Evolutionary conservation across 257 asterid species (phyloP).

Genomic region (Mentha longifolia): DNA sequence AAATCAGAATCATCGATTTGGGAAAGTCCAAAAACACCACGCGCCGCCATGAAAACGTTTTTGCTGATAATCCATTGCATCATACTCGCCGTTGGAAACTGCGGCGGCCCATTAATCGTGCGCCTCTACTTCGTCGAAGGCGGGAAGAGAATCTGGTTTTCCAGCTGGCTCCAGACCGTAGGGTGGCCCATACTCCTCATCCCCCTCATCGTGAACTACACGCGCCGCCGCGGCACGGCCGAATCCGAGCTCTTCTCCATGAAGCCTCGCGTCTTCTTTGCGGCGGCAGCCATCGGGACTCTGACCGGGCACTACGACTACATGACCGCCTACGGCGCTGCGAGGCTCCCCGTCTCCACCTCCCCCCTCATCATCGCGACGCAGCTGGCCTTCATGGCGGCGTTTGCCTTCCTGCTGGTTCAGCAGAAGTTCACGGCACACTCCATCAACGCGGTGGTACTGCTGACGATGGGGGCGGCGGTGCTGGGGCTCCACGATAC

Average conservation of each 20-base stretch:
- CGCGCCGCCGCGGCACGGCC: conserved; percentile 47
- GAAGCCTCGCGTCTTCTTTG: conserved; percentile 31
- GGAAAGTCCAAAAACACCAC: not conserved
- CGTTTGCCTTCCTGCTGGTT: conserved; percentile 10
- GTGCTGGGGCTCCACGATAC: conserved; percentile 38
- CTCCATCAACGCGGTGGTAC: conserved; percentile 29
- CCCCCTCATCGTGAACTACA: conserved; percentile 41
- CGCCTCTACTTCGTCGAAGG: conserved; percentile 30
- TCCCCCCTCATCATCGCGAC: conserved; percentile 26
- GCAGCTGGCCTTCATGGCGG: conserved; percentile 33
- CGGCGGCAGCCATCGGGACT: conserved; percentile 43
- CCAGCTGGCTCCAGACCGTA: conserved; percentile 39
- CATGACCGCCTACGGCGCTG: conserved; percentile 22
- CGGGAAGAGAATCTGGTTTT: conserved; percentile 16
- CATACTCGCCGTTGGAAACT: conserved; percentile 22
- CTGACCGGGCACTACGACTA: conserved; percentile 48
- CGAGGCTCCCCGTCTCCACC: conserved; percentile 16
- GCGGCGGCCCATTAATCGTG: conserved; percentile 28
- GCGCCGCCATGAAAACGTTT: not conserved
- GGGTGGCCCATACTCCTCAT: conserved; percentile 48
- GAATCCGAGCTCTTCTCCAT: conserved; percentile 28
- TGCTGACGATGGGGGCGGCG: conserved; percentile 40
- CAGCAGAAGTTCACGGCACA: conserved; percentile 30
- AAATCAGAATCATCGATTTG: not conserved
- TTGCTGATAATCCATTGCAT: conserved; percentile 15